Evolutionary conservation across 768 basidiomycete species (phyloP).

Genomic region (Gyrodon lividus): DNA sequence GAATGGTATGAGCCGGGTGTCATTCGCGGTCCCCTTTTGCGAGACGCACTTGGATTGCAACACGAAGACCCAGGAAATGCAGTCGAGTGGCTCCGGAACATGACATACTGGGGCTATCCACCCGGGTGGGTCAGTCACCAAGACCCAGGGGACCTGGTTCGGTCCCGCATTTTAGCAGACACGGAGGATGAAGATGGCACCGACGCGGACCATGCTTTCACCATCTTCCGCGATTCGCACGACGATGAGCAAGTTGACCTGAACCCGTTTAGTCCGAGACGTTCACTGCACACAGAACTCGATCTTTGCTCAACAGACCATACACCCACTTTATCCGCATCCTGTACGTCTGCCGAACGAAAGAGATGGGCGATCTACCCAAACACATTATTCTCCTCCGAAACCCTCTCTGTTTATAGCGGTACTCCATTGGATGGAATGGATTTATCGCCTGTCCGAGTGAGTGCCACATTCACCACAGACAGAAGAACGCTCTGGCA

Average conservation of each 20-base stretch:
- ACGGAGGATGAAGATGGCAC: background rate
- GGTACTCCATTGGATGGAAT: conserved; percentile 34
- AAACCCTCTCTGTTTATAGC: conserved; percentile 51
- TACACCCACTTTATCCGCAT: background rate
- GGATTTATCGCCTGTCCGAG: conserved; percentile 25
- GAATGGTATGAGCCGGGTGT: conserved; percentile 58
- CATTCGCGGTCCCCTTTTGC: conserved; percentile 47
- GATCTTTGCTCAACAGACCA: conserved; percentile 5
- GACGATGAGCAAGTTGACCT: conserved; percentile 38
- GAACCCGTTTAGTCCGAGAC: background rate
- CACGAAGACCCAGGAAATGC: conserved; percentile 36
- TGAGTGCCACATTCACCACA: conserved; percentile 32
- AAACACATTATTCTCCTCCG: conserved; percentile 54
- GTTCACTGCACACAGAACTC: background rate
- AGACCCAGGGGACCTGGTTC: conserved; percentile 56
- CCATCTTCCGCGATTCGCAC: conserved; percentile 39
- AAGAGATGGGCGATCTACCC: conserved; percentile 67
- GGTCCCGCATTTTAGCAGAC: conserved; percentile 46
- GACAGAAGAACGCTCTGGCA: conserved; percentile 44
- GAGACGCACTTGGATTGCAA: conserved; percentile 51
- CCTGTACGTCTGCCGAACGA: background rate
- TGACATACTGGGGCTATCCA: conserved; percentile 77
- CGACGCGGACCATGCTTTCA: conserved; percentile 25
- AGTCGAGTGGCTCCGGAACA: conserved; percentile 58
- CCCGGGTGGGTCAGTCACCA: conserved; percentile 55